A percentile compares a stretch with the other conserved stretches of the same genome.
Evolutionary conservation across 257 asterid species (phyloP).

Genomic region (Knoxia roxburghii): DNA sequence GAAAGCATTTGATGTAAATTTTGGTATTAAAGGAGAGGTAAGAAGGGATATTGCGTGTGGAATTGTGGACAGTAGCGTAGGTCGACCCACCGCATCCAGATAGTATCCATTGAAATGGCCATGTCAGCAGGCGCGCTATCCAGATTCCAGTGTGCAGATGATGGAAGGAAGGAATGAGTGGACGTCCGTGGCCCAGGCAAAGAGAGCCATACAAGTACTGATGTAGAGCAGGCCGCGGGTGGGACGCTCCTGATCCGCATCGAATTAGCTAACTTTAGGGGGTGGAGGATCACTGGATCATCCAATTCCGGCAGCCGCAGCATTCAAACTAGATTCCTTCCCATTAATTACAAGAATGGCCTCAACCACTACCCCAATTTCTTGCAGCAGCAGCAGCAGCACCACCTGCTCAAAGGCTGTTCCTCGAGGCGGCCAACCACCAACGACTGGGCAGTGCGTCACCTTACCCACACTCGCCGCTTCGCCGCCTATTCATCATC

Average conservation of each 20-base stretch:
- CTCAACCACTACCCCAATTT: constrained; percentile 48
- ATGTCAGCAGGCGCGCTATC: constrained; percentile 49
- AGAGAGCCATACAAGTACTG: background rate
- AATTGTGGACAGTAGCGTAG: too few species aligned
- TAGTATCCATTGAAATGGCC: constrained; percentile 39
- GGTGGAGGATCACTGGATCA: too few species aligned
- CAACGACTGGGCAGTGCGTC: constrained; percentile 36
- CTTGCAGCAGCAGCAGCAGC: constrained; percentile 28
- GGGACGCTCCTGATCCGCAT: background rate
- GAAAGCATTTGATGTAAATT: too few species aligned
- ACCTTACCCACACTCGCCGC: constrained; percentile 35
- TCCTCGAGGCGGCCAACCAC: constrained; percentile 10
- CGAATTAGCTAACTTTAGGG: background rate
- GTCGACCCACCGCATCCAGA: too few species aligned
- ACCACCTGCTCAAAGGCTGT: constrained; percentile 22
- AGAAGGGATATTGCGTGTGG: too few species aligned
- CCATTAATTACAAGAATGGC: constrained; percentile 29
- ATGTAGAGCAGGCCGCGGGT: too few species aligned
- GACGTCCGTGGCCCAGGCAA: constrained; percentile 22
- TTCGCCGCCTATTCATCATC: constrained; percentile 18
- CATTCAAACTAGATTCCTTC: background rate
- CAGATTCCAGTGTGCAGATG: too few species aligned
- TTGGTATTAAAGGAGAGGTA: too few species aligned
- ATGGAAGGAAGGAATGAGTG: constrained; percentile 42
- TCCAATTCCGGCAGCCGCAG: background rate